phyloP scores from a whole-genome alignment of 2,329 filamentous ascomycete species.

The Harringtonia aguacate region DNA sequence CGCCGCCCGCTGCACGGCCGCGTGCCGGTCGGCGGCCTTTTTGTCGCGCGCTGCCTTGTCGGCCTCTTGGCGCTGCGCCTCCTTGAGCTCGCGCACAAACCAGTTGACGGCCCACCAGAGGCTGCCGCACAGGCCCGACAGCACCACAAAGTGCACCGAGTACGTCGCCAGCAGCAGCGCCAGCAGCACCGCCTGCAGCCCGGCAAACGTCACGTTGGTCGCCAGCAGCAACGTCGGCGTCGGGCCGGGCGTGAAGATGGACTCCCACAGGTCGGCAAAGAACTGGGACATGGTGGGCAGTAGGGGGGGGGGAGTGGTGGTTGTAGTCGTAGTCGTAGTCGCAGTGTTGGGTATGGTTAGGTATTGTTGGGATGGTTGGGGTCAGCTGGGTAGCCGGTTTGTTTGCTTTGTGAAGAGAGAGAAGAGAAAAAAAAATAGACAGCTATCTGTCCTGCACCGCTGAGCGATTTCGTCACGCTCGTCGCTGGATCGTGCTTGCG shows the following conservation, averaged over 20 bases:
- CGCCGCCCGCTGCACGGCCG: conserved; percentile 17
- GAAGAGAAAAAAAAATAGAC: background rate
- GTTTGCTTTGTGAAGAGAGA: background rate
- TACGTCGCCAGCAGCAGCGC: conserved; percentile 68
- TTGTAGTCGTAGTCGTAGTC: background rate
- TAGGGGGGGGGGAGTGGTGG: background rate
- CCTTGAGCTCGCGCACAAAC: conserved; percentile 64
- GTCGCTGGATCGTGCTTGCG: too few species aligned
- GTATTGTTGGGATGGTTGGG: too few species aligned
- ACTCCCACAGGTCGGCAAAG: conserved; percentile 73
- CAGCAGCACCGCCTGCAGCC: conserved; percentile 70
- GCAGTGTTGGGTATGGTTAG: too few species aligned
- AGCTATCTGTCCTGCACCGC: too few species aligned
- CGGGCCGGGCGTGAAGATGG: conserved; percentile 85
- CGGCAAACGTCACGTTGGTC: conserved; percentile 81
- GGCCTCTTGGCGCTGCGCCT: conserved; percentile 32
- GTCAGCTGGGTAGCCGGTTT: too few species aligned
- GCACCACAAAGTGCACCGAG: conserved; percentile 78
- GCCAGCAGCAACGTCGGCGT: conserved; percentile 81
- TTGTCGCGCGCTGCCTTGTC: conserved; percentile 38
- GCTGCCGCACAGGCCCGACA: conserved; percentile 68
- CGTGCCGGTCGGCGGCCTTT: conserved; percentile 29
- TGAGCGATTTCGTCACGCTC: too few species aligned
- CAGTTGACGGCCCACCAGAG: conserved; percentile 96
- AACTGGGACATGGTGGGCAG: conserved; percentile 43